Evolutionary conservation across 176 grass and related monocot species (phyloP).

Genomic region (Miscanthus lutarioriparius): DNA sequence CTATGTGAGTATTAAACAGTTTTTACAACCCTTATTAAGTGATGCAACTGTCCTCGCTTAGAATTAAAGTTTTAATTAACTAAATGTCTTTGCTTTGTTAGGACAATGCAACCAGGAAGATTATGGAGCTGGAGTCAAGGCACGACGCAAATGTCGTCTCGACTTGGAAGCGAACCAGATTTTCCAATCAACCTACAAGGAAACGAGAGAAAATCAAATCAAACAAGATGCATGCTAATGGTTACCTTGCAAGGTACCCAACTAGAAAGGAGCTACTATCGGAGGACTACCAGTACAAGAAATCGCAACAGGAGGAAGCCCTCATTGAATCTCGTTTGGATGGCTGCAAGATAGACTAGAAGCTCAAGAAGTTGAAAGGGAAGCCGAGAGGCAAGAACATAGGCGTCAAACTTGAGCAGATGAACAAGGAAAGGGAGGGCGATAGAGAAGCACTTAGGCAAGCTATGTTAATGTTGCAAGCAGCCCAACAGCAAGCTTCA

Average conservation of each 20-base stretch:
- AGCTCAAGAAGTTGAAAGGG: neutral
- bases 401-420: neutral
- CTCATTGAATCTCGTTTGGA: neutral
- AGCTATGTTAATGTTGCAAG: neutral
- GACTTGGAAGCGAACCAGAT: neutral
- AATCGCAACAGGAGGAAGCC: neutral
- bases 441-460: neutral
- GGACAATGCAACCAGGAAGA: neutral
- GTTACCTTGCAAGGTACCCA: neutral
- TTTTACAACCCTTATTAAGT: neutral
- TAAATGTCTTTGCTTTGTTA: neutral
- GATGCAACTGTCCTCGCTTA: neutral
- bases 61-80: neutral
- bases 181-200: neutral
- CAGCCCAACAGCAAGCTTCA: neutral
- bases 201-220: neutral
- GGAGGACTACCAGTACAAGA: neutral
- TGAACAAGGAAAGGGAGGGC: neutral
- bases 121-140: constrained; percentile 1
- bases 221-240: neutral
- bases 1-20: neutral
- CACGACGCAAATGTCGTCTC: neutral
- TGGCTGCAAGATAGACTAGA: neutral
- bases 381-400: neutral
- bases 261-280: neutral